Evolutionary conservation across 495 filamentous ascomycete genomes (phyloP).

Genomic region (Pseudevernia furfuracea): DNA sequence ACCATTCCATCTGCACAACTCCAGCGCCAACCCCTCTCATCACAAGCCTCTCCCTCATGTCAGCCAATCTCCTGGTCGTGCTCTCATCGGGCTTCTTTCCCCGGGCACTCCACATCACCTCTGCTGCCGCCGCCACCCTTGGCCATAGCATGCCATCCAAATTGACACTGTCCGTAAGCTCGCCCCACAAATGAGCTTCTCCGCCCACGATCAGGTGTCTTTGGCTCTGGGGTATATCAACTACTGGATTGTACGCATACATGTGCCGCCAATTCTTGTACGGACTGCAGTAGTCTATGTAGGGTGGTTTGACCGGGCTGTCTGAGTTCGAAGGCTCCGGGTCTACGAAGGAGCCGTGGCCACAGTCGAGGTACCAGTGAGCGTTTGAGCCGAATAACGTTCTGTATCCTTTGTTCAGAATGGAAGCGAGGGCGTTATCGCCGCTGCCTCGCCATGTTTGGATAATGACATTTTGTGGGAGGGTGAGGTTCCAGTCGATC

Average conservation of each 20-base stretch:
- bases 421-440: slow-evolving; percentile 44
- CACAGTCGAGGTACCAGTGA: slow-evolving; percentile 69
- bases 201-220: slow-evolving; percentile 62
- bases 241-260: slow-evolving; percentile 66
- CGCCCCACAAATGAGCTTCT: slow-evolving; percentile 68
- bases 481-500: slow-evolving; percentile 60
- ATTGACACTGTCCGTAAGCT: slow-evolving; percentile 62
- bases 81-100: slow-evolving; percentile 53
- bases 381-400: slow-evolving; percentile 53
- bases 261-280: slow-evolving; percentile 66
- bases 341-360: slow-evolving; percentile 19
- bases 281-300: slow-evolving; percentile 67
- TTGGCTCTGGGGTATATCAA: slow-evolving; percentile 45
- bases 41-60: slow-evolving; percentile 67
- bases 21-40: slow-evolving; percentile 52
- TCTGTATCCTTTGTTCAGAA: slow-evolving; percentile 49
- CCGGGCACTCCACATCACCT: slow-evolving; percentile 72
- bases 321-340: slow-evolving; percentile 16
- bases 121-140: slow-evolving; percentile 57
- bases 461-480: slow-evolving; percentile 53
- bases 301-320: slow-evolving; percentile 39
- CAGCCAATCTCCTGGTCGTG: slow-evolving; percentile 49
- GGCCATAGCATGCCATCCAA: slow-evolving; percentile 42
- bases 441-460: slow-evolving; percentile 57
- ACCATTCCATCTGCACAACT: slow-evolving; percentile 50